Percentiles rank a stretch among this genome's conserved stretches.
Evolutionary conservation across 192 early-diverging fungal species (phyloP).

Genomic region (Podochytrium sp.): DNA sequence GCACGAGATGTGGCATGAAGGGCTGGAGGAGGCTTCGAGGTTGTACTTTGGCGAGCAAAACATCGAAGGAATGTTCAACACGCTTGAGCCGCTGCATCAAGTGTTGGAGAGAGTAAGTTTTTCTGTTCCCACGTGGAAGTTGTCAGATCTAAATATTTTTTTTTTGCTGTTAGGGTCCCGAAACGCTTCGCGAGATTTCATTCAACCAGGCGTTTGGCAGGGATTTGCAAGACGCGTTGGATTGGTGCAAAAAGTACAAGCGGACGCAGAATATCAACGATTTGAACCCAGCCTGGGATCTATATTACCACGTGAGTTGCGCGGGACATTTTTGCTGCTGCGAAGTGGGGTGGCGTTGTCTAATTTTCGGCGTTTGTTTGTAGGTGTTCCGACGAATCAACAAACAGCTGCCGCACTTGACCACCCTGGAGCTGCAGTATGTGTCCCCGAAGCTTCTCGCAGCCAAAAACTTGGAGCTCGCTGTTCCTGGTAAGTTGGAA

Average conservation of each 20-base stretch:
- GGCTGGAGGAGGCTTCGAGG: conserved; percentile 83
- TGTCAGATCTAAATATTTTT: background rate
- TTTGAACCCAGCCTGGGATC: conserved; percentile 92
- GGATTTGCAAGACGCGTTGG: conserved; percentile 82
- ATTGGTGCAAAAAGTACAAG: conserved; percentile 80
- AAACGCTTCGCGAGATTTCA: conserved; percentile 85
- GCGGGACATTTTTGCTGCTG: background rate
- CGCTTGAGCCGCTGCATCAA: conserved; percentile 84
- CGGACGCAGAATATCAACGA: conserved; percentile 77
- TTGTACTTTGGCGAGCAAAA: conserved; percentile 78
- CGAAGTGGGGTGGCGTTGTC: background rate
- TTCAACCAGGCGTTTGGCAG: conserved; percentile 91
- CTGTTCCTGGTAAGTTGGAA: conserved; percentile 78
- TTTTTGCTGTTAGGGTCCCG: conserved; percentile 64
- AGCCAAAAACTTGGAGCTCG: conserved; percentile 83
- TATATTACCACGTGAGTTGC: conserved; percentile 75
- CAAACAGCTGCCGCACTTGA: conserved; percentile 80
- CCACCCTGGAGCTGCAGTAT: conserved; percentile 84
- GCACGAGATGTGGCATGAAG: conserved; percentile 98
- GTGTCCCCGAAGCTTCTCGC: conserved; percentile 86
- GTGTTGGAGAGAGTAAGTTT: conserved; percentile 75
- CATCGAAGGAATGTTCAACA: conserved; percentile 85
- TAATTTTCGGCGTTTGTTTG: background rate
- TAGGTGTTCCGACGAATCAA: conserved; percentile 75
- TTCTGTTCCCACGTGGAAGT: background rate